Base-by-base conservation (phyloP, 768 basidiomycete species). In the Astraeus odoratus region DNA sequence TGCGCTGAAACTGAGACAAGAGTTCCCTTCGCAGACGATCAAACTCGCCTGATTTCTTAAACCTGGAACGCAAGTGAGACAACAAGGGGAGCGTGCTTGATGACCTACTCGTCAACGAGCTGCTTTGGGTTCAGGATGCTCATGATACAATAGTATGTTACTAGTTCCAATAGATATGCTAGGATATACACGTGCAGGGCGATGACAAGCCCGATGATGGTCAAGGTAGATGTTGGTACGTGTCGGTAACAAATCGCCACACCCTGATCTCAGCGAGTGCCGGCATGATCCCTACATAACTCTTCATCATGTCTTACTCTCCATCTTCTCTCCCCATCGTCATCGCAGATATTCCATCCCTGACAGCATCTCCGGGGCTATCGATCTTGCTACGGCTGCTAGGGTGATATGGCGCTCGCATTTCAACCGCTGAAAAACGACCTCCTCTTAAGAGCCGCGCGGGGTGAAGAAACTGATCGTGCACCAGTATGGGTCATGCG, bases 401-500 rank as follows among this genome's bases (percentile, higher is more conserved):
- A n/a, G 16, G 15, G 15, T 15, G 13, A 5, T 9, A 74, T 76
- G 72, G 34, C 66, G 49, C 50, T 59, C 39, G 59, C 65, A 3
- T 88, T 90, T 55, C 86, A 86, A 9, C 74, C 78, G 34, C 71
- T 95, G 50, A 81, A 82, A 62, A 96, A 97, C 62, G 90, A 96
- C 61, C 73, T 96, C 35, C 57, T 96, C 26, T 64, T 96, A 39
- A 80, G 94, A n/a, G 92, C 94, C 35, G 92, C 92, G 44, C 63
- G 78, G 64, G 89, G 91, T 79, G 85, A 95, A 65, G 71, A 75
- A 61, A 93, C 89, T 0, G 89, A 92, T 58, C 80, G 87, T 44
- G 91, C 93, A 6, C 93, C 94, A n/a, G 91, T 93, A 46, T 97
- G 94, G 94, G 86, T 95, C 40, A 97, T 97, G 94, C 80, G 94